phyloP scores from a whole-genome alignment of 257 asterid species.

The Solanum bulbocastanum region DNA sequence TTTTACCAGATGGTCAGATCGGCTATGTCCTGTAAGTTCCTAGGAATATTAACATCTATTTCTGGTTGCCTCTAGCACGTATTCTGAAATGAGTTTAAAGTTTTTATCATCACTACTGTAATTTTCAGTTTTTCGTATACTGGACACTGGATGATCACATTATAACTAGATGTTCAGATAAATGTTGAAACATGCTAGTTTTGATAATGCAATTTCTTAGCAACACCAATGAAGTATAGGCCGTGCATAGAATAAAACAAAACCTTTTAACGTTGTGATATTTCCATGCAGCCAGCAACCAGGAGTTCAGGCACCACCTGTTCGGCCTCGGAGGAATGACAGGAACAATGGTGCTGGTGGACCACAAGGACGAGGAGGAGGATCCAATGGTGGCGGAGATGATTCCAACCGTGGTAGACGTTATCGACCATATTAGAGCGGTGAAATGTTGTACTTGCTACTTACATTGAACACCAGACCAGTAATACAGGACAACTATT shows the following conservation, averaged over 20 bases:
- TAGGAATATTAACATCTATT: not conserved
- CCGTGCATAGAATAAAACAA: not conserved
- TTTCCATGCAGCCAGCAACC: constrained; percentile 77
- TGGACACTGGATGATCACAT: not conserved
- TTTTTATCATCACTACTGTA: not conserved
- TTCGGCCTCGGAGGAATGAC: constrained; percentile 75
- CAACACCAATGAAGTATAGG: not conserved
- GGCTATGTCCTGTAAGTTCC: constrained; percentile 93
- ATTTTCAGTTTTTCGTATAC: not conserved
- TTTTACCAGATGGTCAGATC: constrained; percentile 91
- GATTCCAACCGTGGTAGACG: constrained; percentile 57
- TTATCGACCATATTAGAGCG: constrained; percentile 59
- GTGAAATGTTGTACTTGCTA: constrained; percentile 8
- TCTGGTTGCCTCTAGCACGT: not conserved
- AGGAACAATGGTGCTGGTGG: constrained; percentile 56
- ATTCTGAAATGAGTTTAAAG: not conserved
- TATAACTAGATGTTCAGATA: not conserved
- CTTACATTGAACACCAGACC: not conserved
- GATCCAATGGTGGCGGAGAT: constrained; percentile 41
- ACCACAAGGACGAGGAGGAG: constrained; percentile 48
- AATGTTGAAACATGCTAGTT: not conserved
- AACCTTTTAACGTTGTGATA: not conserved
- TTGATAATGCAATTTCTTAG: not conserved
- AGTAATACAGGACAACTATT: not conserved
- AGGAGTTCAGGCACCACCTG: constrained; percentile 69